Evolutionary conservation across 331 rosid genomes (phyloP), one percentile per base, ranked within the genome.

Genomic region (Arachis monticola): DNA sequence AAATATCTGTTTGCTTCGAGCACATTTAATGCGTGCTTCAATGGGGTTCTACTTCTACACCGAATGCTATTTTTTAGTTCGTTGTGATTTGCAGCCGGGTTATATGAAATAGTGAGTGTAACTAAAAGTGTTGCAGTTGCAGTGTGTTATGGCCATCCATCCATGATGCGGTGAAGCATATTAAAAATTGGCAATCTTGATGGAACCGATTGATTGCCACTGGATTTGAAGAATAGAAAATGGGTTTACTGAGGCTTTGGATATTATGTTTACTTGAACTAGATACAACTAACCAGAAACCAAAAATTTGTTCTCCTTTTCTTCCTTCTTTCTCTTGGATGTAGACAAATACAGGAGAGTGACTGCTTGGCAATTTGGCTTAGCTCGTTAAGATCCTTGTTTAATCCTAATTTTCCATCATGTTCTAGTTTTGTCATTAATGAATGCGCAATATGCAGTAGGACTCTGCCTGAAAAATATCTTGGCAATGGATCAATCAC

Each of bases 121-220:
- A 51, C 13, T 51, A 51, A 17, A 51, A 7, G 40, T 67, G 44
- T 48, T 27, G 40, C 76, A 35, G 56, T 4, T 0, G 38, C 30
- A 10, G 53, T 27, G 47, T 47, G n/a, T 56, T 58, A 13, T 64
- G 57, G 30, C 46, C 10, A 46, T 48, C 9, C 55, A 10, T 67
- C 35, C 12, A 47, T 8, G 7, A 31, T 65, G 59, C 47, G 9
- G 30, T 67, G 45, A 4, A 46, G 68, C 35, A 6, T 32, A 51
- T 55, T 70, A 56, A 14, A 64, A 31, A 12, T 22, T 11, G 60
- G 40, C 8, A 50, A 60, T 72, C 69, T 67, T 47, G 63, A 11
- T 64, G 67, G 72, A 78, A 75, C 67, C 46, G 6, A 63, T 73
- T 12, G 13, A 55, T 62, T 35, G 55, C 32, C 5, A 8, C n/a